Evolutionary conservation across 805 yeast species (phyloP).

Genomic region (Kodamaea hsintzibuensis): DNA sequence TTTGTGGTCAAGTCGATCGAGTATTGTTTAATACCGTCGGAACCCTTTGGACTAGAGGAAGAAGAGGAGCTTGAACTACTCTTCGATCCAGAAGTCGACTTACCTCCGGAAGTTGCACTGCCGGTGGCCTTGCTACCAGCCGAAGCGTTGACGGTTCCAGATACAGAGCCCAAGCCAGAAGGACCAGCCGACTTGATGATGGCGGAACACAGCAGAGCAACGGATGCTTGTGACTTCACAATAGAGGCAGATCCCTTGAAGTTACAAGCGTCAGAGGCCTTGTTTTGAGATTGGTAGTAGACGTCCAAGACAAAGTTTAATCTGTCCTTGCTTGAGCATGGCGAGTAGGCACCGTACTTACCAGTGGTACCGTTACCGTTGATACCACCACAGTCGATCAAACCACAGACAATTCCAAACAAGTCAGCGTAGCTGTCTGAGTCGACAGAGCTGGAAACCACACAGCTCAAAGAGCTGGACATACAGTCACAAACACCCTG

Average conservation of each 20-base stretch:
- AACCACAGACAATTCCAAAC: conserved; percentile 34
- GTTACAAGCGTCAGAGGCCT: conserved; percentile 33
- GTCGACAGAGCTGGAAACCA: conserved; percentile 28
- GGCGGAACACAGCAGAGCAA: conserved; percentile 54
- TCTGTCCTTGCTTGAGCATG: conserved; percentile 36
- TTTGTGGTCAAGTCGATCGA: conserved; percentile 19
- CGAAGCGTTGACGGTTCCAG: conserved; percentile 29
- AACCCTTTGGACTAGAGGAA: conserved; percentile 12
- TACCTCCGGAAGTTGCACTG: conserved; percentile 12
- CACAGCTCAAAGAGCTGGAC: conserved; percentile 35
- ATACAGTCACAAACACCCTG: conserved; percentile 37
- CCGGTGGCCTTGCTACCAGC: conserved; percentile 30
- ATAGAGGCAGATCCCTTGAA: conserved; percentile 44
- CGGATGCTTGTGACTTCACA: conserved; percentile 42
- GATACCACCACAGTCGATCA: conserved; percentile 39
- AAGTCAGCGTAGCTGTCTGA: conserved; percentile 35
- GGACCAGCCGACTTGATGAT: conserved; percentile 65
- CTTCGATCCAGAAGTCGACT: conserved; percentile 8
- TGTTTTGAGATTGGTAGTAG: conserved; percentile 35
- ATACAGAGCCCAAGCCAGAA: conserved; percentile 63
- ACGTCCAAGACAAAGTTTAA: conserved; percentile 40
- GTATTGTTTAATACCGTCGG: conserved; percentile 18
- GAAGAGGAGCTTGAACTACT: conserved; percentile 15
- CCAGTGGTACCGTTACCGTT: conserved; percentile 40
- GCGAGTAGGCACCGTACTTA: conserved; percentile 43